Conservation (phyloP, 805 yeast species). For the Barnettozyma pratensis region DNA sequence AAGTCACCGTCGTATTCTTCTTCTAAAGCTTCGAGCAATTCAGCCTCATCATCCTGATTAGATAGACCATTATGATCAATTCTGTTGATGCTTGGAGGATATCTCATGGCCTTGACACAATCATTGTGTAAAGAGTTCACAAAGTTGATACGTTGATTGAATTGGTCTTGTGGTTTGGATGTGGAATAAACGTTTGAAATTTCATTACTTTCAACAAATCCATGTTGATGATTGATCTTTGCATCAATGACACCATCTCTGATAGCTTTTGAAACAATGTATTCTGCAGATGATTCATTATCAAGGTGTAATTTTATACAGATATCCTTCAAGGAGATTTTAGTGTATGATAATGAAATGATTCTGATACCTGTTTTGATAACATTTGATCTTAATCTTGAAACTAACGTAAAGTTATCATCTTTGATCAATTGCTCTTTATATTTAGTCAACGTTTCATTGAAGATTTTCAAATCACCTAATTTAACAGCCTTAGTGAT, state of each 20-base stretch:
- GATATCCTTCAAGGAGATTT: constrained; percentile 87
- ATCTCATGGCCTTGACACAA: constrained; percentile 91
- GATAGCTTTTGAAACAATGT: constrained; percentile 93
- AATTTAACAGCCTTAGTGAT: constrained; percentile 87
- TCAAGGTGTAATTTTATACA: constrained; percentile 90
- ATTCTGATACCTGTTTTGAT: constrained; percentile 96
- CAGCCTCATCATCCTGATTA: constrained; percentile 21
- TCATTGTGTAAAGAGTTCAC: constrained; percentile 89
- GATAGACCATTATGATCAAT: constrained; percentile 7
- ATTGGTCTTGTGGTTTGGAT: constrained; percentile 76
- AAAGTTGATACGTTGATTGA: constrained; percentile 90
- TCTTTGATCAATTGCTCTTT: constrained; percentile 63
- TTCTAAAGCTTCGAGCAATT: constrained; percentile 22
- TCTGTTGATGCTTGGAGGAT: constrained; percentile 44
- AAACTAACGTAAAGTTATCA: constrained; percentile 76
- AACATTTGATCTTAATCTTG: constrained; percentile 91
- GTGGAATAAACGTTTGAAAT: constrained; percentile 84
- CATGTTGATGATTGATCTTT: constrained; percentile 80
- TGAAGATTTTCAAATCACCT: constrained; percentile 84
- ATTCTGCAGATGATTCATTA: constrained; percentile 93
- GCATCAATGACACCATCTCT: constrained; percentile 98
- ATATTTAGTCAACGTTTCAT: constrained; percentile 60
- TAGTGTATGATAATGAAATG: constrained; percentile 84
- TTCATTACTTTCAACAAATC: constrained; percentile 89
- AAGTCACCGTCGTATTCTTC: constrained; percentile 25